These are phyloP conservation scores for Chlorella sp. DNA, from an alignment of 139 green algal species.

Conservation along the genomic window DNA sequence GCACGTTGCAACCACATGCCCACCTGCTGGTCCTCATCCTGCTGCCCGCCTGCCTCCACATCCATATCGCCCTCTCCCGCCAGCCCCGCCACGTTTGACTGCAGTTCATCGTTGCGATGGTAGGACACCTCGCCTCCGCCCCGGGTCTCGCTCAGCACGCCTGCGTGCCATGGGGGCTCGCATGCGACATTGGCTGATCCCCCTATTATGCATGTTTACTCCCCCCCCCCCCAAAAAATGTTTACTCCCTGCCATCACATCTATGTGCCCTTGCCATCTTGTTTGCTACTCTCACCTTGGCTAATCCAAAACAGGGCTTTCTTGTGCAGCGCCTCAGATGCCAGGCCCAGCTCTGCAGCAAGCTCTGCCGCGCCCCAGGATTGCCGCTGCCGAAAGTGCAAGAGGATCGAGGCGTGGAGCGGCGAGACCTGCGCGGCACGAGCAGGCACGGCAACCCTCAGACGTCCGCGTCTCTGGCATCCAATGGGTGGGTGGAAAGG, in stretches of 20 bases:
- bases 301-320: conserved; percentile 89
- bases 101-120: conserved; percentile 37
- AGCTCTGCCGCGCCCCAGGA: conserved; percentile 54
- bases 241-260: background rate
- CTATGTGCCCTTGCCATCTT: background rate
- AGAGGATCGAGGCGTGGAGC: conserved; percentile 78
- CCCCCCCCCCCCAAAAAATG: too few species aligned
- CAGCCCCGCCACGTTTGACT: background rate
- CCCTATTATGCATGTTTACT: too few species aligned
- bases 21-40: conserved; percentile 9
- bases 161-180: background rate
- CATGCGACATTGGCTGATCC: too few species aligned
- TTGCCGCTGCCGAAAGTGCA: conserved; percentile 62
- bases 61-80: conserved; percentile 27
- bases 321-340: conserved; percentile 50
- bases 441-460: too few species aligned
- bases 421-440: conserved; percentile 60
- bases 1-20: background rate
- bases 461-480: too few species aligned
- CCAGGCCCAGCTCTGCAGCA: conserved; percentile 54
- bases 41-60: background rate
- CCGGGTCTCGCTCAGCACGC: conserved; percentile 24
- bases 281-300: conserved; percentile 63
- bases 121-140: conserved; percentile 34
- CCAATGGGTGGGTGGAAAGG: background rate